Base-by-base conservation (phyloP, 257 asterid genomes). In the Solanum chaucha region DNA sequence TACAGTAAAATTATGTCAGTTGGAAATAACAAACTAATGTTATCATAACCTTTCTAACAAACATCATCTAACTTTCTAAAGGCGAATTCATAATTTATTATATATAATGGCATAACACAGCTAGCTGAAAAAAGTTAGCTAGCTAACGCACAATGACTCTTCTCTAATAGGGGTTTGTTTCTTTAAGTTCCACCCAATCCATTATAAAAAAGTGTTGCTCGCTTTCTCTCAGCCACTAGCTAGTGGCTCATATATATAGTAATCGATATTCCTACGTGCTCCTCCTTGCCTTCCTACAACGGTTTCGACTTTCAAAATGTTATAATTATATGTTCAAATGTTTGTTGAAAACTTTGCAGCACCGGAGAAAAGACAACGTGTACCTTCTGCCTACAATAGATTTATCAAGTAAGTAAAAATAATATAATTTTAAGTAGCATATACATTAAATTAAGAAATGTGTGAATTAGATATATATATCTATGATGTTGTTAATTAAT, bases 281-380 rank as follows among this genome's bases (percentile, higher is more conserved):
- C 73, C 5, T 65, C 9, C 32, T 64, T 64, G 71, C 68, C 8
- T 5, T 3, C 72, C 8, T 24, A 65, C 17, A 65, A 65, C 4
- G 74, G 4, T 20, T 34, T 71, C 4, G 8, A 17, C 41, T 0
- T 71, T 71, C 26, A 8, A 71, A 32, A 10, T 71, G 1, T 32
- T 71, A 71, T 1, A 19, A 35, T 55, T 55, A n/a, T 14, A 19
- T 2, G 24, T 48, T 82, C 17, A 48, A 82, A 34, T 41, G 2
- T 44, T 81, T 35, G 41, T 82, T 38, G 34, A 17, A 83, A 13
- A 61, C 5, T 8, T 26, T 88, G 86, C 94, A 96, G 99, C 98
- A 20, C 98, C 99, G 1, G 99, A 94, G 93, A 96, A 95, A 91
- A 91, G 97, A 84, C 99, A 94, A 83, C 93, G 99, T 3, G 99